Percentiles rank a stretch among this genome's conserved stretches.
Evolutionary conservation across 2,329 filamentous ascomycete genomes (phyloP).

Genomic region (Xenoacremonium recifei): DNA sequence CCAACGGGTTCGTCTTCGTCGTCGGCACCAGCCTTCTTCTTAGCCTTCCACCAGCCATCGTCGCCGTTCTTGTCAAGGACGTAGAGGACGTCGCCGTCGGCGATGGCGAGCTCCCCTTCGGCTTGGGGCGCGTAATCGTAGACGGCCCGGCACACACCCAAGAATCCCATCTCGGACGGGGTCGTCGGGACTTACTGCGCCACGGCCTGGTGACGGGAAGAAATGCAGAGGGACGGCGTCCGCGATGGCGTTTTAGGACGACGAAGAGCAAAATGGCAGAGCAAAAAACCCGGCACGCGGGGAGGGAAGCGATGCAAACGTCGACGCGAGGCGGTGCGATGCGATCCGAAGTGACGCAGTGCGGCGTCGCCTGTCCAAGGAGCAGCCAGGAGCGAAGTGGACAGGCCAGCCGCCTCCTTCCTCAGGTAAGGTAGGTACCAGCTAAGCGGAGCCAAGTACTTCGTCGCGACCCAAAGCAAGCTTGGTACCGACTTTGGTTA

Average conservation of each 20-base stretch:
- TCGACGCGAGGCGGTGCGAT: conserved; percentile 18
- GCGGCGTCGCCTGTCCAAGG: conserved; percentile 27
- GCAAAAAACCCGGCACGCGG: conserved; percentile 10
- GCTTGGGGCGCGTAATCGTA: conserved; percentile 91
- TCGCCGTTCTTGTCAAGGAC: conserved; percentile 78
- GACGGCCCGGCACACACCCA: conserved; percentile 84
- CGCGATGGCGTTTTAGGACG: conserved; percentile 7
- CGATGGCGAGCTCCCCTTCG: conserved; percentile 80
- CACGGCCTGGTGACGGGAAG: conserved; percentile 11
- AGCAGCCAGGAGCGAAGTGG: conserved; percentile 18
- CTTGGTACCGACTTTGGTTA: too few relatives aligned
- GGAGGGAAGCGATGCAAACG: too few relatives aligned
- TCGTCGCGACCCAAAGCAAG: too few relatives aligned
- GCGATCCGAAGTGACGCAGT: conserved; percentile 28
- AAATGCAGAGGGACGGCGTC: conserved; percentile 7
- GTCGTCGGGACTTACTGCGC: conserved; percentile 19
- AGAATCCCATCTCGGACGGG: conserved; percentile 74
- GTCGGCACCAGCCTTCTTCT: conserved; percentile 79
- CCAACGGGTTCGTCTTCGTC: conserved; percentile 91
- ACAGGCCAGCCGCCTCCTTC: too few relatives aligned
- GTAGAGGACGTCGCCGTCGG: conserved; percentile 85
- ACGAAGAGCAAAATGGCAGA: conserved; percentile 2
- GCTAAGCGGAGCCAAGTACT: too few relatives aligned
- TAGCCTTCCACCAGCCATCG: conserved; percentile 92
- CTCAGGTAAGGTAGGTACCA: too few relatives aligned